phyloP scores from a whole-genome alignment of 192 early-diverging fungal species.

The Rhizophlyctis rosea region DNA sequence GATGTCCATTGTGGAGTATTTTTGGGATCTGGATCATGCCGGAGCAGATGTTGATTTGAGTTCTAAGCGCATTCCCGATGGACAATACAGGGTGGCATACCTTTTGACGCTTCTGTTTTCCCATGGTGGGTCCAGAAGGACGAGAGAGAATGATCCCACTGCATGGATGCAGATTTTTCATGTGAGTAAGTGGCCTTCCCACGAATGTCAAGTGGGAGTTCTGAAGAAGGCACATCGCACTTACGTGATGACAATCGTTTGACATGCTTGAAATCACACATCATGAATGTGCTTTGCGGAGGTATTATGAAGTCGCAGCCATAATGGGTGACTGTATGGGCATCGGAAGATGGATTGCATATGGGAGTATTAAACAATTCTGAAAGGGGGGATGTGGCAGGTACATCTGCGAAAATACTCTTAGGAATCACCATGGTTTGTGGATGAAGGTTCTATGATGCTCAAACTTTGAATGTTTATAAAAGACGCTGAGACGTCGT shows the following conservation, averaged over 20 bases:
- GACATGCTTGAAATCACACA: constrained; percentile 27
- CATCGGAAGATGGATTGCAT: neutral
- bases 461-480: neutral
- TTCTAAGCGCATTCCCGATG: neutral
- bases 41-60: neutral
- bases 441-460: neutral
- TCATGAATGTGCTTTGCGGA: constrained; percentile 14
- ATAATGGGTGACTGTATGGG: neutral
- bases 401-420: neutral
- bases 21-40: constrained; percentile 45
- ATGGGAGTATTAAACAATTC: constrained; percentile 4
- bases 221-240: constrained; percentile 4
- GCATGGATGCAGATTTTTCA: neutral
- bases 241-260: constrained; percentile 5
- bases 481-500: neutral
- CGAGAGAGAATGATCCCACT: constrained; percentile 15
- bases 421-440: neutral
- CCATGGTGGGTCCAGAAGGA: constrained; percentile 51
- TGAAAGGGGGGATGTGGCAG: constrained; percentile 1
- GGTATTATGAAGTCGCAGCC: constrained; percentile 29
- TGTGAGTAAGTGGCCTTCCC: neutral
- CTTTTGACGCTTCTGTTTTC: constrained; percentile 59
- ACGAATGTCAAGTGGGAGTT: neutral
- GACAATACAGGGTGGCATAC: constrained; percentile 19
- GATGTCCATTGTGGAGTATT: constrained; percentile 58